These are phyloP conservation scores for Cystobasidium sp. DNA, from an alignment of 1,284 basidiomycete species.

Conservation along the genomic window DNA sequence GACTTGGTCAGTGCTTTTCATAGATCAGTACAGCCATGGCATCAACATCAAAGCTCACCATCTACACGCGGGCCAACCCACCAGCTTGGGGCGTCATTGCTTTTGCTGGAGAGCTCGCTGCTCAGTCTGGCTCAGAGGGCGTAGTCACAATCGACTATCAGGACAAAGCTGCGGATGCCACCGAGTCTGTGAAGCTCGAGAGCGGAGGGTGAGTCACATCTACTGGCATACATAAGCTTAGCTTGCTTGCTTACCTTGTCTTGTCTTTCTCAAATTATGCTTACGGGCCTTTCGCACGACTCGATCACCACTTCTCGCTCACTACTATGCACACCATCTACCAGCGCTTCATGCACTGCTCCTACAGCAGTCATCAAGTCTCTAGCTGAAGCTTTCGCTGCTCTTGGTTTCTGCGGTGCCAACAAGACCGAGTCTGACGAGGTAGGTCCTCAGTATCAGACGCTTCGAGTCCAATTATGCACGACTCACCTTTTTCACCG, in stretches of 20 bases:
- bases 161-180: conserved; percentile 37
- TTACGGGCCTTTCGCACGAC: conserved; percentile 1
- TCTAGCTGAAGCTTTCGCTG: conserved; percentile 47
- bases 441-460: conserved; percentile 26
- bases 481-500: background rate
- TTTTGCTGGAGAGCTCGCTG: conserved; percentile 34
- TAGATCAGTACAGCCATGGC: conserved; percentile 7
- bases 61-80: conserved; percentile 41
- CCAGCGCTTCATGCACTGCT: conserved; percentile 28
- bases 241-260: background rate
- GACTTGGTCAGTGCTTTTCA: background rate
- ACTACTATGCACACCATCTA: conserved; percentile 2
- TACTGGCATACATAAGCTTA: background rate
- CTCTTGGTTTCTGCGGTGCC: conserved; percentile 44
- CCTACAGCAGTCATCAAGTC: conserved; percentile 44
- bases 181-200: conserved; percentile 36
- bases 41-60: conserved; percentile 38
- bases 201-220: conserved; percentile 29
- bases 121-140: conserved; percentile 20
- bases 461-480: background rate
- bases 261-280: background rate
- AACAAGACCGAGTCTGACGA: conserved; percentile 46
- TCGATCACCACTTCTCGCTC: background rate
- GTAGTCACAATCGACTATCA: conserved; percentile 36
- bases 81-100: conserved; percentile 38